Evolutionary conservation across 257 asterid species (phyloP).

Genomic region (Galeopsis tetrahit): DNA sequence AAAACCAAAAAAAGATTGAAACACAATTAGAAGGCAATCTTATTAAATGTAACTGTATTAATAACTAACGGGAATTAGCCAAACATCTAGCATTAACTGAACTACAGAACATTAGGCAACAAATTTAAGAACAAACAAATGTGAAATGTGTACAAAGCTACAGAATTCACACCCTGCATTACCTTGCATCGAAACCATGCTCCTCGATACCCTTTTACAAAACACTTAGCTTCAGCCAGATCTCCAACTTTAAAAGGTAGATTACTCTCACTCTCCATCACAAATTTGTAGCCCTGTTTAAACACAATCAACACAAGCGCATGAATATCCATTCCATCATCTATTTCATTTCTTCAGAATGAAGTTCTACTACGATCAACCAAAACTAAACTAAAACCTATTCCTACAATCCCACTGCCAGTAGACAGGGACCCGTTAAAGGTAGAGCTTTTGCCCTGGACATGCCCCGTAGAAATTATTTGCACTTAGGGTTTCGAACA

Average conservation of each 20-base stretch:
- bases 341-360: no score
- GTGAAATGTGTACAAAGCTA: background rate
- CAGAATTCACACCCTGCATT: conserved; percentile 7
- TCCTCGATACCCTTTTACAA: conserved; percentile 51
- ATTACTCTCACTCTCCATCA: conserved; percentile 31
- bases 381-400: no score
- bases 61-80: conserved; percentile 10
- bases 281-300: conserved; percentile 15
- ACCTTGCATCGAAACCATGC: conserved; percentile 70
- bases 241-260: conserved; percentile 55
- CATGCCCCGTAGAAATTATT: no score
- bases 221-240: conserved; percentile 49
- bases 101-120: conserved; percentile 8
- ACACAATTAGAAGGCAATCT: background rate
- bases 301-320: conserved; percentile 19
- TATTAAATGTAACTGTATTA: background rate
- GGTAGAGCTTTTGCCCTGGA: no score
- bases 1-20: background rate
- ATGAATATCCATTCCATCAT: background rate
- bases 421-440: no score
- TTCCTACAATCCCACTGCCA: no score
- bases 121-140: background rate
- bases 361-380: no score
- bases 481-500: no score
- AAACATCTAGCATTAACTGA: background rate